Evolutionary conservation across 2,329 filamentous ascomycete genomes (phyloP).

Genomic region (Geosmithia putterillii): DNA sequence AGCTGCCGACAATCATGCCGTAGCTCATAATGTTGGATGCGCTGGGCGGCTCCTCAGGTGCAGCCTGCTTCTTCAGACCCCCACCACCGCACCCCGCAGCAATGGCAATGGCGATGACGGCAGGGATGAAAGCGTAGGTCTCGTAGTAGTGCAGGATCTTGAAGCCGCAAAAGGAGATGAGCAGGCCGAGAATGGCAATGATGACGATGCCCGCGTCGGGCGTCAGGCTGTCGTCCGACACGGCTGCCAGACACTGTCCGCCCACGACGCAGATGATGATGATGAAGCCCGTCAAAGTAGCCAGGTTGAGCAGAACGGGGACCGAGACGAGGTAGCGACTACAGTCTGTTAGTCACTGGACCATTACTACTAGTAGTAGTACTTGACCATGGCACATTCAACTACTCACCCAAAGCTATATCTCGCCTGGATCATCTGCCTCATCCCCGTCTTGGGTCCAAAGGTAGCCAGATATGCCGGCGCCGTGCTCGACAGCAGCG

Average conservation of each 20-base stretch:
- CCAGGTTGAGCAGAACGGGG: slow-evolving; percentile 50
- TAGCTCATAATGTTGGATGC: slow-evolving; percentile 39
- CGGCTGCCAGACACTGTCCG: slow-evolving; percentile 44
- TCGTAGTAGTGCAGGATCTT: slow-evolving; percentile 44
- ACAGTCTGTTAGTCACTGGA: slow-evolving; percentile 2
- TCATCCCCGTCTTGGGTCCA: slow-evolving; percentile 50
- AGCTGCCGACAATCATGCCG: slow-evolving; percentile 48
- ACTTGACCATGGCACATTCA: background rate
- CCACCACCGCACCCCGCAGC: slow-evolving; percentile 40
- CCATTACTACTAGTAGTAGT: background rate
- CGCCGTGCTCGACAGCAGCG: slow-evolving; percentile 36
- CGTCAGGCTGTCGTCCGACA: slow-evolving; percentile 33
- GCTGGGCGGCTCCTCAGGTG: slow-evolving; percentile 23
- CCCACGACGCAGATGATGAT: slow-evolving; percentile 50
- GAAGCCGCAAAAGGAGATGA: slow-evolving; percentile 52
- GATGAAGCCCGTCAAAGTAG: slow-evolving; percentile 50
- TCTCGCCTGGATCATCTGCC: slow-evolving; percentile 53
- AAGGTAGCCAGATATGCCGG: slow-evolving; percentile 46
- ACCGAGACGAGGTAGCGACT: slow-evolving; percentile 44
- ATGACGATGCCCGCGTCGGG: slow-evolving; percentile 48
- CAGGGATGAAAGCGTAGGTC: slow-evolving; percentile 43
- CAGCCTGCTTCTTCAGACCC: slow-evolving; percentile 33
- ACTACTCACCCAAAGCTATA: slow-evolving; percentile 44
- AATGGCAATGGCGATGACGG: slow-evolving; percentile 41
- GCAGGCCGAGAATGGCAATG: slow-evolving; percentile 40